A percentile compares a stretch with the other conserved stretches of the same genome.
phyloP scores from a whole-genome alignment of 352 stramenopile genomes.

The Phytophthora citrophthora region DNA sequence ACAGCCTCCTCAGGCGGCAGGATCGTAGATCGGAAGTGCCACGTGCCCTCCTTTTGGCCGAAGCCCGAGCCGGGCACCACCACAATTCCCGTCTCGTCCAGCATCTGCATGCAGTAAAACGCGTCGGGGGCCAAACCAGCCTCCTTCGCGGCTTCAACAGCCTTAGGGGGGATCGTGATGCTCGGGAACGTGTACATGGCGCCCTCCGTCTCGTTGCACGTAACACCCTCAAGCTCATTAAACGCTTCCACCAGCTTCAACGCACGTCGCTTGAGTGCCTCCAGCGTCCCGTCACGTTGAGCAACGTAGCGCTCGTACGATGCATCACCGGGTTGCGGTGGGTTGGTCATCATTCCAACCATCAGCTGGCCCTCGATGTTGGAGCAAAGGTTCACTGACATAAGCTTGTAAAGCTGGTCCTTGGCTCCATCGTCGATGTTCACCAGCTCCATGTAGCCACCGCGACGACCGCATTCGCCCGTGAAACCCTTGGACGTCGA shows the following conservation, averaged over 20 bases:
- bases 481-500: constrained; percentile 99
- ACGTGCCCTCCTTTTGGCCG: constrained; percentile 95
- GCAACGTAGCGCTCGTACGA: constrained; percentile 92
- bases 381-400: constrained; percentile 96
- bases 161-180: constrained; percentile 91
- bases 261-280: constrained; percentile 94
- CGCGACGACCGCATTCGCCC: constrained; percentile 97
- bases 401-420: constrained; percentile 99
- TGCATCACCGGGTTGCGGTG: constrained; percentile 88
- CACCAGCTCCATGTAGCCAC: constrained; percentile 97
- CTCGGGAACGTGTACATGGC: constrained; percentile 99
- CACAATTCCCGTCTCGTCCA: constrained; percentile 97
- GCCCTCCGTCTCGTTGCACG: constrained; percentile 96
- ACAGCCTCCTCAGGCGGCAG: constrained; percentile 97
- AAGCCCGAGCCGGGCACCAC: constrained; percentile 98
- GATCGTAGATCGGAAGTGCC: constrained; percentile 99
- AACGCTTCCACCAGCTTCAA: constrained; percentile 94
- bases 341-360: constrained; percentile 98
- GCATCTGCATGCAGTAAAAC: constrained; percentile 97
- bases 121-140: constrained; percentile 91
- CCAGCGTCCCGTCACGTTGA: constrained; percentile 93
- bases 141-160: constrained; percentile 81
- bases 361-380: constrained; percentile 98
- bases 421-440: constrained; percentile 93
- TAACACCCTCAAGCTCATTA: constrained; percentile 96